Conservation (phyloP, 257 asterid species). For the Plantago major region DNA sequence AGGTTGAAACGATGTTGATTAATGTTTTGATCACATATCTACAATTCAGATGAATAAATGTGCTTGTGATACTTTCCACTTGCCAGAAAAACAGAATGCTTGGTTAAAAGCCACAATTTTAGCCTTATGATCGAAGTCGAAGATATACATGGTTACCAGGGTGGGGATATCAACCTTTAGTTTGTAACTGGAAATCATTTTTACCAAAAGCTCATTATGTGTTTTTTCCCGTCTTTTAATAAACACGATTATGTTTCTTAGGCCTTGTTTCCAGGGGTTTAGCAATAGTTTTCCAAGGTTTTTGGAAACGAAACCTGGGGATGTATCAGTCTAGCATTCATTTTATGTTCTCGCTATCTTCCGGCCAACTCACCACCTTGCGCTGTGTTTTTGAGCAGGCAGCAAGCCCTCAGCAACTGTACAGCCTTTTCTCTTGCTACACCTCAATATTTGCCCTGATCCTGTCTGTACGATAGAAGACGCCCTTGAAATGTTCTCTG, state of each 20-base stretch:
- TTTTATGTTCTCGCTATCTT: constrained; percentile 13
- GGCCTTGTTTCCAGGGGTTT: too few species aligned
- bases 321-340: constrained; percentile 7
- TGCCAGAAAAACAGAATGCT: too few species aligned
- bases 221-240: neutral
- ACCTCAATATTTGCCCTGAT: constrained; percentile 73
- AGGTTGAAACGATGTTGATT: too few species aligned
- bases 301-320: neutral
- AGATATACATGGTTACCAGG: too few species aligned
- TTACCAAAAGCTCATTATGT: neutral
- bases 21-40: too few species aligned
- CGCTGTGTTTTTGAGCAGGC: constrained; percentile 36
- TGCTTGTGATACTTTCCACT: too few species aligned
- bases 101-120: too few species aligned
- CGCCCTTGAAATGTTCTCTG: constrained; percentile 66
- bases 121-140: too few species aligned
- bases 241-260: neutral
- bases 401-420: constrained; percentile 70
- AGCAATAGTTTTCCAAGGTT: neutral
- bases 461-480: constrained; percentile 61
- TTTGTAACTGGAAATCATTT: neutral
- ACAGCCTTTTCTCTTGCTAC: constrained; percentile 85
- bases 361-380: constrained; percentile 15
- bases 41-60: too few species aligned
- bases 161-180: too few species aligned